Evolutionary conservation across 345 rosid species (phyloP).

Genomic region (Trapa bicornis): DNA sequence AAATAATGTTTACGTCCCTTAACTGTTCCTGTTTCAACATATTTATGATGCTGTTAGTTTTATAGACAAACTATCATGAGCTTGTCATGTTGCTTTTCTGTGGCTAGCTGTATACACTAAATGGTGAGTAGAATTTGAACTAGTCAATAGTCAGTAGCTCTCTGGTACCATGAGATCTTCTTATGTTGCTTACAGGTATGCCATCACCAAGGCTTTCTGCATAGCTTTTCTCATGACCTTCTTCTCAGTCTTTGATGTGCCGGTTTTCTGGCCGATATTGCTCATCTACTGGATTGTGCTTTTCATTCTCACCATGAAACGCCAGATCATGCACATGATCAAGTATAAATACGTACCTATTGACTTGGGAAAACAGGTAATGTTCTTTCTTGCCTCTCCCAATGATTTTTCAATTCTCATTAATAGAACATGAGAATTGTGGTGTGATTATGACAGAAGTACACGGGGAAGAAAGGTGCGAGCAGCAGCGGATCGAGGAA

Average conservation of each 20-base stretch:
- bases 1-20: background rate
- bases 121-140: background rate
- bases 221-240: slow-evolving; percentile 67
- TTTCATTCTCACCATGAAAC: slow-evolving; percentile 60
- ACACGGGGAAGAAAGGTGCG: slow-evolving; percentile 22
- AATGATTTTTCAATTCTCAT: background rate
- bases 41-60: background rate
- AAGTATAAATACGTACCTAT: slow-evolving; percentile 58
- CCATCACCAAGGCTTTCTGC: slow-evolving; percentile 56
- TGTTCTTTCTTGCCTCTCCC: background rate
- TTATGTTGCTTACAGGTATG: slow-evolving; percentile 32
- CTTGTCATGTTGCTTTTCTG: no score
- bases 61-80: background rate
- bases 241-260: slow-evolving; percentile 61
- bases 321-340: slow-evolving; percentile 53
- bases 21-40: background rate
- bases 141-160: background rate
- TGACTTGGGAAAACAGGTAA: slow-evolving; percentile 44
- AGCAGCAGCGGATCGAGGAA: slow-evolving; percentile 16
- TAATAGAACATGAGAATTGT: background rate
- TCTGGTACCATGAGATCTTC: background rate
- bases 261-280: slow-evolving; percentile 81
- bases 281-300: slow-evolving; percentile 66
- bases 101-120: background rate
- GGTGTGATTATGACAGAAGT: background rate